Base-by-base conservation (phyloP, 164 flowering plant genomes). In the Santalum album region DNA sequence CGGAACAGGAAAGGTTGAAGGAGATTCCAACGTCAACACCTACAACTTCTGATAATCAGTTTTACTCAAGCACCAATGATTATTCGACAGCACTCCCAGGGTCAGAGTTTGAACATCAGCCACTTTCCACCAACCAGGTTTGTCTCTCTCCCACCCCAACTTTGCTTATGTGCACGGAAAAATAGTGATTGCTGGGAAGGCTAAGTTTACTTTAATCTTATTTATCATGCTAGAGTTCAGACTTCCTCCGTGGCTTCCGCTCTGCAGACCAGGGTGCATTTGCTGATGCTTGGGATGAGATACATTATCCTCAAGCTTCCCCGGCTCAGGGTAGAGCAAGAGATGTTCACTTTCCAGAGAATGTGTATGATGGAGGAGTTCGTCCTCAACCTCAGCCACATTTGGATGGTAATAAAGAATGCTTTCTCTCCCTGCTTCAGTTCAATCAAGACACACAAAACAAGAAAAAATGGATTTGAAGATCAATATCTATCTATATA, bases 231-330 rank as follows among this genome's bases (percentile, higher is more conserved):
- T 69, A 87, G 91, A 81, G 76, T 35, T 75, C 86, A 4, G 83
- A 77, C 45, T 92, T 92, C 56, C 69, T 86, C 25, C 59, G 55
- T 32, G 74, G 74, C 47, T 82, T 81, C 65, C 83, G 59, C 34
- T 53, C 83, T 57, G 73, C 68, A 19, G 74, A 68, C 59, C 80
- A 71, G 40, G 71, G 67, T 54, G 75, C 71, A 49, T 51, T 89
- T 61, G 60, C 72, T 0, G 79, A 73, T 63, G 94, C 74, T 22
- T 92, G 98, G 98, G 67, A 89, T 59, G 96, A 89, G 53, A 62
- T 83, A 32, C 86, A 79, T 24, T 70, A 38, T 27, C 73, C 85
- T 62, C 73, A 51, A 42, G 36, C 57, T 49, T 70, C 72, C 56
- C 62, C 21, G 53, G 29, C 38, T 46, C 79, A 55, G 25, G 68